Evolutionary conservation across 2,329 filamentous ascomycete species (phyloP).

Genomic region (Ophiognomonia clavigignenti-juglandacearum): DNA sequence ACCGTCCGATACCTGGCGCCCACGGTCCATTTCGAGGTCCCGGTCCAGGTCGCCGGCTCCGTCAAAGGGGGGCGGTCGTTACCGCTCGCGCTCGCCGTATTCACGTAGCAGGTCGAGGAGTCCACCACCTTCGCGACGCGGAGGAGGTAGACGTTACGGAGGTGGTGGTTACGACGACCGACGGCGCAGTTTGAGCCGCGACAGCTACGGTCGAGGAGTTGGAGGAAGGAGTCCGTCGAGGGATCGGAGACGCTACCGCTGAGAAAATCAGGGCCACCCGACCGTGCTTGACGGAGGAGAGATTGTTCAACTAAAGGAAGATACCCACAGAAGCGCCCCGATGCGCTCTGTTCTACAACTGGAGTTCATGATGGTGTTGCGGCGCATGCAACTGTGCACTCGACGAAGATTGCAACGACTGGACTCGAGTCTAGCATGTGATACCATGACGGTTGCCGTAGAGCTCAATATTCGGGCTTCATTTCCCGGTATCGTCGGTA

Average conservation of each 20-base stretch:
- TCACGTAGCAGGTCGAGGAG: slow-evolving; percentile 20
- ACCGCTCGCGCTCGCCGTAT: slow-evolving; percentile 40
- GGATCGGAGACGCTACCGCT: slow-evolving; percentile 31
- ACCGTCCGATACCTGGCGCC: slow-evolving; percentile 56
- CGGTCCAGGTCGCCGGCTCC: slow-evolving; percentile 35
- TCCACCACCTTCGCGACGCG: slow-evolving; percentile 28
- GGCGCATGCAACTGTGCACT: no score
- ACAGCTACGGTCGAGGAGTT: slow-evolving; percentile 36
- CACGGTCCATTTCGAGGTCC: slow-evolving; percentile 50
- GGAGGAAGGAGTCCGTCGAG: slow-evolving; percentile 34
- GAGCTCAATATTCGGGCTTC: no score
- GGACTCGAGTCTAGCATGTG: no score
- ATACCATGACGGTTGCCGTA: no score
- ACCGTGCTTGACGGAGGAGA: neutral
- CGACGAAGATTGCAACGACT: no score
- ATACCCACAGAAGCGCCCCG: no score
- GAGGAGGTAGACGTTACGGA: slow-evolving; percentile 27
- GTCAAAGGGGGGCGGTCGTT: slow-evolving; percentile 29
- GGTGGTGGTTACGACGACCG: slow-evolving; percentile 26
- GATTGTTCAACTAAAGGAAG: no score
- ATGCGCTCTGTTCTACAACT: no score
- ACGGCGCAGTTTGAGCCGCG: slow-evolving; percentile 44
- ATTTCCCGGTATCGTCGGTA: neutral
- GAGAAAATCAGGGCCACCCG: neutral
- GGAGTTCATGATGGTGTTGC: no score